Evolutionary conservation across 2,329 filamentous ascomycete genomes (phyloP).

Genomic region (Madurella fahalii): DNA sequence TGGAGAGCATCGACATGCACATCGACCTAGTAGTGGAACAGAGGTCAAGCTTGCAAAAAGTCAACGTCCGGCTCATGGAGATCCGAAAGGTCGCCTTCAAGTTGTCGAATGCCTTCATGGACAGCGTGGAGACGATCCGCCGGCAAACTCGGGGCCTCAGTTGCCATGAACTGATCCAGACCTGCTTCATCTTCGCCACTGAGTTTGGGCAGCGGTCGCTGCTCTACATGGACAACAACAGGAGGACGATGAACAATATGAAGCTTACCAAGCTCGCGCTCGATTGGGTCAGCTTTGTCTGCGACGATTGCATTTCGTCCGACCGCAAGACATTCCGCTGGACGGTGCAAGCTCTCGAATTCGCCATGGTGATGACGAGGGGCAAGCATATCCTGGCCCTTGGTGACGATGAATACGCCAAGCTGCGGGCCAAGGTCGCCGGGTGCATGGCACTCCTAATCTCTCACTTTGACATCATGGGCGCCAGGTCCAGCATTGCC

Average conservation of each 20-base stretch:
- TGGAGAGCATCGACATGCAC: slow-evolving; percentile 75
- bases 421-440: slow-evolving; percentile 80
- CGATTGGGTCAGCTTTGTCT: slow-evolving; percentile 98
- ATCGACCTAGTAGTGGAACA: slow-evolving; percentile 89
- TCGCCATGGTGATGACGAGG: slow-evolving; percentile 94
- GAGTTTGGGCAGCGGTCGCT: slow-evolving; percentile 95
- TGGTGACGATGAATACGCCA: slow-evolving; percentile 80
- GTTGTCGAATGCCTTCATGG: slow-evolving; percentile 96
- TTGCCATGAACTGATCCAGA: slow-evolving; percentile 94
- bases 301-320: slow-evolving; percentile 89
- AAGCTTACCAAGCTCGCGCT: slow-evolving; percentile 89
- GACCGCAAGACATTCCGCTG: slow-evolving; percentile 96
- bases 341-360: slow-evolving; percentile 92
- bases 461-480: slow-evolving; percentile 99
- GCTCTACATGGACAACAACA: slow-evolving; percentile 91
- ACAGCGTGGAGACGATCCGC: slow-evolving; percentile 90
- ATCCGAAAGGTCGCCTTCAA: slow-evolving; percentile 96
- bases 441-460: slow-evolving; percentile 97
- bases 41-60: slow-evolving; percentile 86
- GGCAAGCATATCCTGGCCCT: slow-evolving; percentile 91
- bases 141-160: slow-evolving; percentile 78
- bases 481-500: slow-evolving; percentile 85
- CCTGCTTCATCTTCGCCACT: slow-evolving; percentile 97
- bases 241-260: slow-evolving; percentile 94
- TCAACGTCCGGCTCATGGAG: slow-evolving; percentile 85